Conservation (phyloP, 1,139 yeast species). For the Taphrina confusa region DNA sequence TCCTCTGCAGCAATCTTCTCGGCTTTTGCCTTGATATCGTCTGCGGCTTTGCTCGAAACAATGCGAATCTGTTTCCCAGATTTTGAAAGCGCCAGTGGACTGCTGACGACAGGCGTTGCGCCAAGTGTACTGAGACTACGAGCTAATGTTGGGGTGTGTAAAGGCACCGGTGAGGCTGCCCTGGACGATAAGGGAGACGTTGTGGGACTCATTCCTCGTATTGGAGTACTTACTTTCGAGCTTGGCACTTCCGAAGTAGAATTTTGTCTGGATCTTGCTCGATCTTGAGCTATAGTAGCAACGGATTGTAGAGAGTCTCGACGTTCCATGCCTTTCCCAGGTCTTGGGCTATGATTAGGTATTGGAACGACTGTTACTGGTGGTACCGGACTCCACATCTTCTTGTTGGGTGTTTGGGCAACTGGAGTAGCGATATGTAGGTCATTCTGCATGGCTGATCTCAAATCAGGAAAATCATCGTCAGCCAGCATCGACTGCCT, state of each 20-base stretch:
- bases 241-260: conserved; percentile 5
- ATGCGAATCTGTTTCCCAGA: conserved; percentile 17
- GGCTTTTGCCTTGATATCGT: conserved; percentile 1
- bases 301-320: conserved; percentile 7
- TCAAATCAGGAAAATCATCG: conserved; percentile 7
- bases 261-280: conserved; percentile 7
- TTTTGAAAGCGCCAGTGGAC: conserved; percentile 18
- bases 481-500: background rate
- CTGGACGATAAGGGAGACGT: conserved; percentile 6
- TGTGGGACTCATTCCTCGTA: conserved; percentile 1
- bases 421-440: background rate
- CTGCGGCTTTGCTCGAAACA: conserved; percentile 10
- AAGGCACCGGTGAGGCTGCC: conserved; percentile 9
- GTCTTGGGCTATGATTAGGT: background rate
- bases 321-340: background rate
- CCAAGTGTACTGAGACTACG: conserved; percentile 4
- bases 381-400: conserved; percentile 15
- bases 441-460: background rate
- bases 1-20: conserved; percentile 24
- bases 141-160: background rate
- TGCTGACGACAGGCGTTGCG: conserved; percentile 7
- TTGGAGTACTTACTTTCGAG: background rate
- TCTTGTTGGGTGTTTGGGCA: background rate
- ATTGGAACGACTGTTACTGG: conserved; percentile 10
- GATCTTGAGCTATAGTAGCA: background rate